phyloP scores from a whole-genome alignment of 2,329 filamentous ascomycete species.

The Sporothrix curviconia region DNA sequence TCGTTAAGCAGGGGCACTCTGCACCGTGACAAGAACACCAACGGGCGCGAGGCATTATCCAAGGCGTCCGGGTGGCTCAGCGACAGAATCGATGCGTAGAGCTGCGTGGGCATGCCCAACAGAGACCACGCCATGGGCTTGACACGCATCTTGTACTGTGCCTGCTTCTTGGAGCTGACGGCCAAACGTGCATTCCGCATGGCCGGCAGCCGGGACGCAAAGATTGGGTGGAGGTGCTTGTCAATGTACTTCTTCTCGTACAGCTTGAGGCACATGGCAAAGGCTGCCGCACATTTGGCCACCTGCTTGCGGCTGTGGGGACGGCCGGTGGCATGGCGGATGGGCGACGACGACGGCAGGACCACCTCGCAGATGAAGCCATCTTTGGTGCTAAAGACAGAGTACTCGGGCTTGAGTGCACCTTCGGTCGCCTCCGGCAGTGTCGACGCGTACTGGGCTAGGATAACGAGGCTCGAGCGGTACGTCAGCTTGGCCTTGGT shows the following conservation, averaged over 20 bases:
- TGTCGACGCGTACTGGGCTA: slow-evolving; percentile 67
- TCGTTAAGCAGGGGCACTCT: slow-evolving; percentile 56
- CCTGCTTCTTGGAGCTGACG: slow-evolving; percentile 68
- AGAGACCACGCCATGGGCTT: slow-evolving; percentile 71
- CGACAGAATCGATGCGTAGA: slow-evolving; percentile 58
- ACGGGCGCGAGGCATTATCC: slow-evolving; percentile 51
- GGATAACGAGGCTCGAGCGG: slow-evolving; percentile 61
- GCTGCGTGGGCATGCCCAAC: slow-evolving; percentile 38
- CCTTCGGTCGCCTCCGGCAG: slow-evolving; percentile 44
- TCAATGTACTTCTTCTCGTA: slow-evolving; percentile 62
- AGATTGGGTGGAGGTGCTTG: slow-evolving; percentile 65
- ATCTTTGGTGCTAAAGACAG: slow-evolving; percentile 42
- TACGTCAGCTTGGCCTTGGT: slow-evolving; percentile 78
- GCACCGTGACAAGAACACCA: slow-evolving; percentile 65
- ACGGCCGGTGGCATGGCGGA: slow-evolving; percentile 59
- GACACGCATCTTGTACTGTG: slow-evolving; percentile 66
- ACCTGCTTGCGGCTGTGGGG: slow-evolving; percentile 62
- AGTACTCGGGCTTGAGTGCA: slow-evolving; percentile 47
- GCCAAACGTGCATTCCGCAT: slow-evolving; percentile 87
- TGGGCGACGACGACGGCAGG: slow-evolving; percentile 66
- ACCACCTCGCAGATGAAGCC: slow-evolving; percentile 72
- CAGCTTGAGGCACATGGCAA: slow-evolving; percentile 69
- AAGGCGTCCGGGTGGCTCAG: slow-evolving; percentile 52
- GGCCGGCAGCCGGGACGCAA: slow-evolving; percentile 62
- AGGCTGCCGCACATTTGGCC: slow-evolving; percentile 85